phyloP scores from a whole-genome alignment of 2,329 filamentous ascomycete genomes.

The Aspergillus brasiliensis region DNA sequence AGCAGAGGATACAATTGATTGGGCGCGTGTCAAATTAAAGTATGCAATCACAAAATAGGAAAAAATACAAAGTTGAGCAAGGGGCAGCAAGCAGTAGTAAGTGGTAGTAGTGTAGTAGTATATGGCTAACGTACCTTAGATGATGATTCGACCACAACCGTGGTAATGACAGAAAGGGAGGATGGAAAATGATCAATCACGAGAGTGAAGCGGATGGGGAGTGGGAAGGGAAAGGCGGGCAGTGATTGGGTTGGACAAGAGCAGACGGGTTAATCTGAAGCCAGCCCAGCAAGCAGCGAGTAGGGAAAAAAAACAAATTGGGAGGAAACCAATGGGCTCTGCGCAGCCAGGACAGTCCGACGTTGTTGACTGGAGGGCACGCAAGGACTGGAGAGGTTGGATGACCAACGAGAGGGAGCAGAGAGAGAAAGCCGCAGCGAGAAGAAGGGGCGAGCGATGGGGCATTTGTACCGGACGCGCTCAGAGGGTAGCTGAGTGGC shows the following conservation, averaged over 20 bases:
- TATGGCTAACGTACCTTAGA: constrained; percentile 25
- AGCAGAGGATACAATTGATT: not conserved
- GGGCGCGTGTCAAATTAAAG: constrained; percentile 11
- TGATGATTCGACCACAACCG: constrained; percentile 27
- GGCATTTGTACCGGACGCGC: constrained; percentile 42
- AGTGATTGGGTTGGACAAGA: constrained; percentile 25
- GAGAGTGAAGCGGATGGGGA: constrained; percentile 17
- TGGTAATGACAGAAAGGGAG: constrained; percentile 16
- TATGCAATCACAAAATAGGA: constrained; percentile 18
- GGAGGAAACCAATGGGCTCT: constrained; percentile 22
- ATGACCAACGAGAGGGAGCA: constrained; percentile 47
- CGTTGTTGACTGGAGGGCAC: constrained; percentile 29
- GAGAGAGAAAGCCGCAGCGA: constrained; percentile 38
- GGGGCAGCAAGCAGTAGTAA: constrained; percentile 7
- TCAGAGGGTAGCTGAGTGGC: constrained; percentile 29
- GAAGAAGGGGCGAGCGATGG: constrained; percentile 41
- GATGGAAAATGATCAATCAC: constrained; percentile 23
- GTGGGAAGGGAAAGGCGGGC: constrained; percentile 20
- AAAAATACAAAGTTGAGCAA: constrained; percentile 17
- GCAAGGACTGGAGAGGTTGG: constrained; percentile 33
- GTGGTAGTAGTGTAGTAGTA: too few species aligned
- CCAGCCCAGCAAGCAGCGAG: constrained; percentile 18
- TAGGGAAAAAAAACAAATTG: constrained; percentile 27
- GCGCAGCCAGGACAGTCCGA: constrained; percentile 24
- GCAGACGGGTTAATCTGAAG: constrained; percentile 22